Evolutionary conservation across 306 rosid species (phyloP), one percentile per base, ranked within the genome.

Genomic region (Cucurbita ficifolia): DNA sequence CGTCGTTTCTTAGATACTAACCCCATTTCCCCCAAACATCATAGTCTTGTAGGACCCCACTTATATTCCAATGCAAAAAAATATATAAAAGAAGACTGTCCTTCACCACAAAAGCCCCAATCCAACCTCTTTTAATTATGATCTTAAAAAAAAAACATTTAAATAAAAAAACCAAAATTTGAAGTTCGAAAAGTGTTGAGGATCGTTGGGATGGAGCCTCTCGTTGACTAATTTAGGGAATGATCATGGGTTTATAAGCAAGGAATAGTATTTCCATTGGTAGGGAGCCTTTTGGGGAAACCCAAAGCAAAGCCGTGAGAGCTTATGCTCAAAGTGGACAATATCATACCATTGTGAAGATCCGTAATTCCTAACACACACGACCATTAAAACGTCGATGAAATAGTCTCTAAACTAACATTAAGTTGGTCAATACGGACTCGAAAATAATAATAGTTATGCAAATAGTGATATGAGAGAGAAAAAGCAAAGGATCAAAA

Each of bases 21-120:
- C 50, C 29, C 29, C 33, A 8, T 42, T 64, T 35, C 12, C 4
- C 18, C 33, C 29, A 38, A 39, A 1, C 33, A 39, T 5, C 33
- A 39, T 1, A 36, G 52, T 42, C 50, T 65, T 42, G 16, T 17
- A 1, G 16, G 72, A 16, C 51, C 55, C 74, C 43, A 69, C 74
- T 14, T 13, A 48, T 69, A 69, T 69, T 69, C 56, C 58, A 57
- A 69, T 67, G 73, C 73, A 67, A 45, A 67, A 29, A 45, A 67
- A 67, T 10, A 45, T 11, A 39, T 16, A 48, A 59, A 45, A 8
- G 39, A 24, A 69, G 57, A 46, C 56, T 24, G 73, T 24, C 56
- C 57, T 68, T 24, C 73, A 48, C 57, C 43, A 48, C 56, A 68
- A 68, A 68, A 68, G 73, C 54, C 73, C 56, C 56, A 48, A 69